Evolutionary conservation across 306 rosid species (phyloP).

Genomic region (Abrus pulchellus): DNA sequence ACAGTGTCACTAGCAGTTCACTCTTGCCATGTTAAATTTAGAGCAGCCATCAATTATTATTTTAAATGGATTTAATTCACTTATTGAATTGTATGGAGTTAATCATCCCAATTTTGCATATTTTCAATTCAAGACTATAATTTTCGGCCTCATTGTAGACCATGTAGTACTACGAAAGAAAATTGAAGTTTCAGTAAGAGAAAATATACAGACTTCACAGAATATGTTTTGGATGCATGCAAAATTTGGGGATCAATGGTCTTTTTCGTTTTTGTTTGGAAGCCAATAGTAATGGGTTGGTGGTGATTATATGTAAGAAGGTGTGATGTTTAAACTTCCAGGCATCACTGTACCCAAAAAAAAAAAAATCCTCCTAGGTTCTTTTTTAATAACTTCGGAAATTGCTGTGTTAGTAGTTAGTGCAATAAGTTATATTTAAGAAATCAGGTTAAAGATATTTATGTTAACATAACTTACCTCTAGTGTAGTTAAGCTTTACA

Average conservation of each 20-base stretch:
- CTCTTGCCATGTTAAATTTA: conserved; percentile 28
- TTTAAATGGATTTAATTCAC: conserved; percentile 23
- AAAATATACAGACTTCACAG: background rate
- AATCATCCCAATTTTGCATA: background rate
- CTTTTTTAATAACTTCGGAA: conserved; percentile 5
- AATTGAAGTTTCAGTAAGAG: conserved; percentile 21
- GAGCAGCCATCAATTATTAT: conserved; percentile 11
- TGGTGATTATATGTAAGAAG: background rate
- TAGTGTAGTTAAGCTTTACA: conserved; percentile 3
- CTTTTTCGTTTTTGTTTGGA: conserved; percentile 5
- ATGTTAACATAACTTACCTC: background rate
- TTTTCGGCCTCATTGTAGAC: conserved; percentile 16
- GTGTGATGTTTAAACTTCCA: background rate
- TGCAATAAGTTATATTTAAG: conserved; percentile 21
- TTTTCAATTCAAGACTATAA: conserved; percentile 18
- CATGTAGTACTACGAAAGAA: background rate
- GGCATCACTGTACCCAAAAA: background rate
- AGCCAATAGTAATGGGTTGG: conserved; percentile 8
- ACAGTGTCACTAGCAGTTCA: conserved; percentile 22
- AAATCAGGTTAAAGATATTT: conserved; percentile 8
- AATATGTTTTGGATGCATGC: conserved; percentile 20
- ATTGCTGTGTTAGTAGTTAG: conserved; percentile 29
- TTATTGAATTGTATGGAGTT: background rate
- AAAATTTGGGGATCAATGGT: conserved; percentile 32
- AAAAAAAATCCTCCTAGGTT: background rate